phyloP scores from a whole-genome alignment of 306 rosid species.

The Elaeagnus macrophylla region DNA sequence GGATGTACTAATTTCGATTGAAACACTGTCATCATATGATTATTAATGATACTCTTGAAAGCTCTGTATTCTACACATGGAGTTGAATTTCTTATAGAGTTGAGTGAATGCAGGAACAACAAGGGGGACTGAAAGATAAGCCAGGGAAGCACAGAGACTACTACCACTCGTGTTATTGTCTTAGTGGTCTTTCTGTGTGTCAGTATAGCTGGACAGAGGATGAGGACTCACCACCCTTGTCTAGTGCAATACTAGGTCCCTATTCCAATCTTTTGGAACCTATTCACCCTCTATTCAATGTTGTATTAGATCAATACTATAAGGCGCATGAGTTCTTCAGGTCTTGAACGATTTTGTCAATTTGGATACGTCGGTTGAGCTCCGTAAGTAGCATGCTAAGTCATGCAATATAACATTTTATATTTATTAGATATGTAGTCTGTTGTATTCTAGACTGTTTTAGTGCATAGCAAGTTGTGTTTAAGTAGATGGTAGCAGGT shows the following conservation, averaged over 20 bases:
- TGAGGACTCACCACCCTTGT: constrained; percentile 49
- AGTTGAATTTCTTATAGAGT: background rate
- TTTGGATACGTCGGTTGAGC: background rate
- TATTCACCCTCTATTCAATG: constrained; percentile 73
- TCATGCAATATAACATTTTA: background rate
- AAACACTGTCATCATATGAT: too few species aligned
- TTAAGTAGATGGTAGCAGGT: too few species aligned
- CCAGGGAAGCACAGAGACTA: constrained; percentile 69
- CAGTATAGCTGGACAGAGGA: constrained; percentile 56
- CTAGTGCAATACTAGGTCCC: constrained; percentile 52
- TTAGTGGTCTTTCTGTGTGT: constrained; percentile 81
- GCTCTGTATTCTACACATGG: background rate
- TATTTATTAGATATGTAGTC: too few species aligned
- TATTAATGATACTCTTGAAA: too few species aligned
- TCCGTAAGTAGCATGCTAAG: background rate
- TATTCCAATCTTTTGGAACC: constrained; percentile 71
- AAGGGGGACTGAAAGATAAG: constrained; percentile 82
- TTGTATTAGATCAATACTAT: constrained; percentile 47
- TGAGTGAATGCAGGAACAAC: constrained; percentile 45
- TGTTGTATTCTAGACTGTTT: too few species aligned
- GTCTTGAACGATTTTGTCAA: constrained; percentile 18
- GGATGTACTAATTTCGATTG: too few species aligned
- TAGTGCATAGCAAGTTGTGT: too few species aligned
- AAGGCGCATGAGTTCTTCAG: constrained; percentile 64
- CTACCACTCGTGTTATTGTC: constrained; percentile 87